Base-by-base conservation (phyloP, 179 eudicot genomes). In the Dionaea muscipula region DNA sequence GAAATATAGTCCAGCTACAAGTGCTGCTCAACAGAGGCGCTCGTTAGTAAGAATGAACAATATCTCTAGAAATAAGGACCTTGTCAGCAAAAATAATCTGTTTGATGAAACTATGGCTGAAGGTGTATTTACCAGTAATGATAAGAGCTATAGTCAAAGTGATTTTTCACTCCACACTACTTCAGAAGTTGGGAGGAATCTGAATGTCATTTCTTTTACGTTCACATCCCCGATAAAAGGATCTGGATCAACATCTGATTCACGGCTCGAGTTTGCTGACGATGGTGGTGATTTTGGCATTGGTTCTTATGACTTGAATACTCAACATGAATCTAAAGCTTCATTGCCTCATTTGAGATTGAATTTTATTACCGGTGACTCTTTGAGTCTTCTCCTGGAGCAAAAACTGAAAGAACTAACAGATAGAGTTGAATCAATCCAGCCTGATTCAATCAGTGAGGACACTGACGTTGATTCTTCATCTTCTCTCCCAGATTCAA, bases 151-250 rank as follows among this genome's bases (percentile, higher is more conserved):
- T 60, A 64, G 56, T 9, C 77, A 70, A 56, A 64, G 71, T 48
- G 81, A 73, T 66, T 43, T 66, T 59, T 54, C 80, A 13, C 54
- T 53, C 43, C 82, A 73, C 12, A 57, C 18, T 28, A 55, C 9
- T 60, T 75, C 68, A 60, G 68, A 62, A 57, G 77, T 73, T 22
- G 64, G 66, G 80, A 76, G 68, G 71, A 69, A 71, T 62, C 72
- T 78, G 75, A 89, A 91, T 76, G 93, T 87, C 43, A 83, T 91
- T 54, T 91, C 96, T 7, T 91, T 91, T 74, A 91, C 94, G 13
- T 91, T 91, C 56, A 84, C 85, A 11, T 87, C 98, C 47, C 98
- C 98, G n/a, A 82, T 87, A 22, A 86, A 84, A 61, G 81, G 76
- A 65, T 19, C 86, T 31, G 57, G 39, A 9, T 45, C 66, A 26